Conservation (phyloP, 2,329 filamentous ascomycete species). For the Ambrosiella beaveri region DNA sequence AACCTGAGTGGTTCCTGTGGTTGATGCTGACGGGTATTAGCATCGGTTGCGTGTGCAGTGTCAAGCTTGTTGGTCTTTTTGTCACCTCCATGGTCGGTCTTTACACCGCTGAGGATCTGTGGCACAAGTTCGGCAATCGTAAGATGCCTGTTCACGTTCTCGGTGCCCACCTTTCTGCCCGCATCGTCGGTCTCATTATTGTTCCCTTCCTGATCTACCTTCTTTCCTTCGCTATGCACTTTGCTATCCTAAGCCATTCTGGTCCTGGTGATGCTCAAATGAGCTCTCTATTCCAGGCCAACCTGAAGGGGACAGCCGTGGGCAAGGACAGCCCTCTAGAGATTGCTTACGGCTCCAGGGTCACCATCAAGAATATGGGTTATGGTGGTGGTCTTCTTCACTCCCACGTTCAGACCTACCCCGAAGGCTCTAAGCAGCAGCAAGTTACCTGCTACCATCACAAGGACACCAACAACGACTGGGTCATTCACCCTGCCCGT, state of each 20-base stretch:
- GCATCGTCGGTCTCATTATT: conserved; percentile 73
- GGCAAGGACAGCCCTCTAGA: conserved; percentile 90
- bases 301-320: conserved; percentile 81
- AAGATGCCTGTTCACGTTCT: conserved; percentile 75
- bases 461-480: conserved; percentile 98
- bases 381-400: conserved; percentile 93
- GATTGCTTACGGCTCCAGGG: conserved; percentile 71
- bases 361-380: conserved; percentile 97
- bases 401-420: conserved; percentile 91
- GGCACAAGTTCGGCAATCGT: conserved; percentile 91
- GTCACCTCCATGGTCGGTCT: conserved; percentile 86
- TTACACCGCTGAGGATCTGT: conserved; percentile 91
- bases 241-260: conserved; percentile 79
- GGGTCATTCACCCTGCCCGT: conserved; percentile 96
- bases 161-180: conserved; percentile 59
- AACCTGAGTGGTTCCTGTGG: conserved; percentile 86
- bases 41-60: conserved; percentile 94
- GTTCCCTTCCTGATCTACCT: conserved; percentile 85
- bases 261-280: conserved; percentile 98
- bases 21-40: conserved; percentile 83
- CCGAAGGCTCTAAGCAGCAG: conserved; percentile 83
- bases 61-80: conserved; percentile 96
- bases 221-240: conserved; percentile 89
- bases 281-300: conserved; percentile 98
- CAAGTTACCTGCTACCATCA: conserved; percentile 99